Evolutionary conservation across 2,329 filamentous ascomycete species (phyloP).

Genomic region (Plenodomus biglobosus): DNA sequence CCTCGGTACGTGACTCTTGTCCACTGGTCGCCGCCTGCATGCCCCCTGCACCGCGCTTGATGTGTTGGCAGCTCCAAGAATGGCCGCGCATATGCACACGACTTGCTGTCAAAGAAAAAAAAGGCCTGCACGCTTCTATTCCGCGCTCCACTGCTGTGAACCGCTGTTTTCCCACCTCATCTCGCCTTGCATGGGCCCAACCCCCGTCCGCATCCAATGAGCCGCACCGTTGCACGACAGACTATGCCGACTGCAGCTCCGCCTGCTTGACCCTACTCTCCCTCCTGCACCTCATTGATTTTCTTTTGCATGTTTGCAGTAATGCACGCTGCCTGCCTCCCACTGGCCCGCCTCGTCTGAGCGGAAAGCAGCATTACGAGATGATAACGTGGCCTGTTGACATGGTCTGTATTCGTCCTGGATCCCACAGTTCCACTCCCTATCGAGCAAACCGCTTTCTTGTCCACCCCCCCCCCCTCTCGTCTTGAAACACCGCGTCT

Average conservation of each 20-base stretch:
- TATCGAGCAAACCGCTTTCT: background rate
- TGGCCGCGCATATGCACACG: slow-evolving; percentile 28
- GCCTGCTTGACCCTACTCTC: slow-evolving; percentile 25
- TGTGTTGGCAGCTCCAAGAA: slow-evolving; percentile 35
- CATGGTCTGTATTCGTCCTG: background rate
- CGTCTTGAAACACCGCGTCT: slow-evolving; percentile 8
- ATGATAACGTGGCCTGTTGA: slow-evolving; percentile 4
- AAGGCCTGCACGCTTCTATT: slow-evolving; percentile 29
- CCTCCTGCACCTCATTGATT: slow-evolving; percentile 14
- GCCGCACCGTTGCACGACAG: slow-evolving; percentile 12
- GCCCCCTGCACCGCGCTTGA: slow-evolving; percentile 27
- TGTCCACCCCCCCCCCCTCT: too few species aligned
- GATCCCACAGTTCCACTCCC: too few species aligned
- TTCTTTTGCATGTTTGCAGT: slow-evolving; percentile 18
- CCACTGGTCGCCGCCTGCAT: slow-evolving; percentile 21
- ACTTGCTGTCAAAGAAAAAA: slow-evolving; percentile 33
- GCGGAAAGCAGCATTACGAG: slow-evolving; percentile 15
- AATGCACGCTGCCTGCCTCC: slow-evolving; percentile 5
- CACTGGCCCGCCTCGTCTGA: slow-evolving; percentile 2
- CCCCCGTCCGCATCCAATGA: slow-evolving; percentile 23
- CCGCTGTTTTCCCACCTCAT: slow-evolving; percentile 34
- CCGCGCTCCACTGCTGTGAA: slow-evolving; percentile 31
- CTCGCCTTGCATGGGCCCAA: slow-evolving; percentile 29
- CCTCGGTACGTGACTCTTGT: slow-evolving; percentile 23
- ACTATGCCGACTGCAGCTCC: slow-evolving; percentile 24